phyloP scores from a whole-genome alignment of 140 eudicot species.

The Ambrosia hybrid region DNA sequence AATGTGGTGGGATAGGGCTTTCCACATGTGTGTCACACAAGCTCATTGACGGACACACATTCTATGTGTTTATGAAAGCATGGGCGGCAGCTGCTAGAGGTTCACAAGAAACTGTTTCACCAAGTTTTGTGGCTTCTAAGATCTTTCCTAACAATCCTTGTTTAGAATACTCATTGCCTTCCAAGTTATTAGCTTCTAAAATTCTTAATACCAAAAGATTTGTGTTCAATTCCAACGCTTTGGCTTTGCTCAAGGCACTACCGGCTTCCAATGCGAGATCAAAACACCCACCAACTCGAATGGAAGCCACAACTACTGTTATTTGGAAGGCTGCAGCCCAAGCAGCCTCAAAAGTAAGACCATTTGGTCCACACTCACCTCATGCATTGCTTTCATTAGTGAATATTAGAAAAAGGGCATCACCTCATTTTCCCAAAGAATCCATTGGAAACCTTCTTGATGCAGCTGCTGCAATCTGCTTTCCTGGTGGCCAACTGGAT shows the following conservation, averaged over 20 bases:
- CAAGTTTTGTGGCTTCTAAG: slow-evolving; percentile 20
- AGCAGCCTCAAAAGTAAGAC: slow-evolving; percentile 24
- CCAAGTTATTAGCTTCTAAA: slow-evolving; percentile 7
- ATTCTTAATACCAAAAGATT: slow-evolving; percentile 24
- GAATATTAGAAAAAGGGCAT: slow-evolving; percentile 24
- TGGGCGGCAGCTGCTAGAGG: slow-evolving; percentile 37
- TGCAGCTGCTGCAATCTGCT: background rate
- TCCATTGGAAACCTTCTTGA: slow-evolving; percentile 16
- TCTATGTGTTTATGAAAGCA: slow-evolving; percentile 22
- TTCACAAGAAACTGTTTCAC: slow-evolving; percentile 2
- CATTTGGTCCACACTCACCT: slow-evolving; percentile 21
- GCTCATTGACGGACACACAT: slow-evolving; percentile 20
- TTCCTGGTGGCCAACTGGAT: slow-evolving; percentile 6
- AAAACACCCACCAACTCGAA: slow-evolving; percentile 22
- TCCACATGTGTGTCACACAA: slow-evolving; percentile 34
- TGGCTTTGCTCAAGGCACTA: slow-evolving; percentile 27
- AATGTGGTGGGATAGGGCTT: slow-evolving; percentile 44
- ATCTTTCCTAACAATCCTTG: slow-evolving; percentile 26
- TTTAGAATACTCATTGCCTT: slow-evolving; percentile 8
- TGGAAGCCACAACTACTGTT: slow-evolving; percentile 27
- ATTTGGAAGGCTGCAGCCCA: slow-evolving; percentile 32
- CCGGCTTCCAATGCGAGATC: background rate
- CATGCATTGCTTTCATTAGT: slow-evolving; percentile 14
- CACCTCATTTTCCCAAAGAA: slow-evolving; percentile 13
- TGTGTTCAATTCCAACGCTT: slow-evolving; percentile 23